These are phyloP conservation scores for Musa itinerans DNA, from an alignment of 176 grass and related monocot genomes.

Conservation along the genomic window DNA sequence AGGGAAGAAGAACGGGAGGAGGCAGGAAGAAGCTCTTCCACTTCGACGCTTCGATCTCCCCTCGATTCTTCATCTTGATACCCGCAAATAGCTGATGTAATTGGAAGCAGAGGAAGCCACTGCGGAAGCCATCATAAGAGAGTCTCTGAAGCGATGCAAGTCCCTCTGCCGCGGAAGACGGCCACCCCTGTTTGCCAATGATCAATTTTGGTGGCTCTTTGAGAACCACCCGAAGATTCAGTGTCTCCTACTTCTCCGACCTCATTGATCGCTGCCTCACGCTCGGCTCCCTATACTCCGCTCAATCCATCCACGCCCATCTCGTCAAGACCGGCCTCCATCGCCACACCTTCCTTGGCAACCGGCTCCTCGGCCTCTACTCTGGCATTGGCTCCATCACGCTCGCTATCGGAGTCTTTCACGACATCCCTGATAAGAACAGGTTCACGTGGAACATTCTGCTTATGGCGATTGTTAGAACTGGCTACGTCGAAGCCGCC, in stretches of 20 bases:
- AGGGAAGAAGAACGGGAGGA: too few relatives aligned
- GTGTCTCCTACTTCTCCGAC: slow-evolving; percentile 20
- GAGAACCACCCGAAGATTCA: slow-evolving; percentile 5
- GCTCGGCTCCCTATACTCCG: slow-evolving; percentile 18
- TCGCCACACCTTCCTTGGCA: slow-evolving; percentile 39
- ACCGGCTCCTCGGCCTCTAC: slow-evolving; percentile 54
- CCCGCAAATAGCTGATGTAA: too few relatives aligned
- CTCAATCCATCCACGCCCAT: slow-evolving; percentile 38
- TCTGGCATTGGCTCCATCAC: slow-evolving; percentile 30
- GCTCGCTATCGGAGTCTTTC: slow-evolving; percentile 33
- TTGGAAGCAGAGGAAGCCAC: too few relatives aligned
- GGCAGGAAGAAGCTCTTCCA: too few relatives aligned
- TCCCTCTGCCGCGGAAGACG: background rate
- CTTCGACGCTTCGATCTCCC: too few relatives aligned
- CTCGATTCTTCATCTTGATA: too few relatives aligned
- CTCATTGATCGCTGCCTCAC: slow-evolving; percentile 41
- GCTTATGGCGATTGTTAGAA: slow-evolving; percentile 19
- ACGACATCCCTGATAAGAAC: slow-evolving; percentile 32
- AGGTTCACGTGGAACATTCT: slow-evolving; percentile 60
- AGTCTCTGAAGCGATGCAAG: background rate
- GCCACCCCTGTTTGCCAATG: background rate
- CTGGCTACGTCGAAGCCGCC: slow-evolving; percentile 27
- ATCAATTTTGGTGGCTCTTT: background rate
- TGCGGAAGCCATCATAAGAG: too few relatives aligned
- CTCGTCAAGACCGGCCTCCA: slow-evolving; percentile 50